A percentile compares a stretch with the other conserved stretches of the same genome.
Evolutionary conservation across 768 basidiomycete genomes (phyloP).

Genomic region (Astraeus odoratus): DNA sequence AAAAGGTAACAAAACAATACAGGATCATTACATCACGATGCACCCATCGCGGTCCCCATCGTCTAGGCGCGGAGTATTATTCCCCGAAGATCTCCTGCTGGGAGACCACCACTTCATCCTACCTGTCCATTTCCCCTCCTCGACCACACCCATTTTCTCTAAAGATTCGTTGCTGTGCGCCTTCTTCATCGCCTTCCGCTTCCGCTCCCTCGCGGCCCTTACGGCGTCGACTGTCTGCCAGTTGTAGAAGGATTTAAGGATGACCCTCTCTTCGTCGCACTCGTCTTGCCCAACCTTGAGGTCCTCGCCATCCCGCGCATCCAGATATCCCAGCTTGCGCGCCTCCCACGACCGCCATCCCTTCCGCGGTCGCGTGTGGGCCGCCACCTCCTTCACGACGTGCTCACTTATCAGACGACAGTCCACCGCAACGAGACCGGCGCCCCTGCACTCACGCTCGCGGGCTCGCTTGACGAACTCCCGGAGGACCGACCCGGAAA

Average conservation of each 20-base stretch:
- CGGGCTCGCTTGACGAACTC: slow-evolving; percentile 59
- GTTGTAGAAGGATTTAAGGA: slow-evolving; percentile 78
- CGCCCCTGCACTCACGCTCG: slow-evolving; percentile 40
- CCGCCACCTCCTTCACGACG: slow-evolving; percentile 53
- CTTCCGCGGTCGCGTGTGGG: slow-evolving; percentile 54
- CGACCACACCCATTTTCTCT: slow-evolving; percentile 26
- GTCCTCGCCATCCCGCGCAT: slow-evolving; percentile 60
- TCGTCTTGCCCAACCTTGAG: slow-evolving; percentile 73
- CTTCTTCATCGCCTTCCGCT: slow-evolving; percentile 47
- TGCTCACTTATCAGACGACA: slow-evolving; percentile 64
- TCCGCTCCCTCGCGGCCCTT: slow-evolving; percentile 56
- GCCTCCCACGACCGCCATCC: slow-evolving; percentile 77
- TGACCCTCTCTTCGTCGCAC: slow-evolving; percentile 65
- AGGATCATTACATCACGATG: slow-evolving; percentile 53
- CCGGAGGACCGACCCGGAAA: slow-evolving; percentile 51
- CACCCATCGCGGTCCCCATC: slow-evolving; percentile 52
- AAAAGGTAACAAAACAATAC: slow-evolving; percentile 23
- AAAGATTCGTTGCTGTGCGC: slow-evolving; percentile 30
- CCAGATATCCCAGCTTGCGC: slow-evolving; percentile 61
- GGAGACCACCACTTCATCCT: slow-evolving; percentile 33
- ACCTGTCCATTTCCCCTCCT: slow-evolving; percentile 16
- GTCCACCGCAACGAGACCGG: slow-evolving; percentile 65
- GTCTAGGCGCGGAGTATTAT: slow-evolving; percentile 42
- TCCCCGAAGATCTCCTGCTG: slow-evolving; percentile 41
- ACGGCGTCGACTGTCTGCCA: slow-evolving; percentile 86